Base-by-base conservation (phyloP, 331 rosid species). In the Phaseolus coccineus region DNA sequence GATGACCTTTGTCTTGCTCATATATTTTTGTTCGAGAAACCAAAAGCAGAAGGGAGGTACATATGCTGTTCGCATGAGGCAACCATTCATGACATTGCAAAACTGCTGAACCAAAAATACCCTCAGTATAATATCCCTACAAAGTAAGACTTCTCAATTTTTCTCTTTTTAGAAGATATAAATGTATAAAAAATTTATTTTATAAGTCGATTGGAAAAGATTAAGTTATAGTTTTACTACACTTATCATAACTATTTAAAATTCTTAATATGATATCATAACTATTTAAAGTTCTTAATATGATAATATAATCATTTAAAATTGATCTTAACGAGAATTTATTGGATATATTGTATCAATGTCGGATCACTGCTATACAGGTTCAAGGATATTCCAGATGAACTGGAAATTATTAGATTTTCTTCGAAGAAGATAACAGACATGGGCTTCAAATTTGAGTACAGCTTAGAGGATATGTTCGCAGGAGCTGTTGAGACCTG, bases 1-100 rank as follows among this genome's bases (percentile, higher is more conserved):
- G 97, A 91, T 70, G 98, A 93, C 51, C 93, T 93, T 47, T 89
- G 93, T 78, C 84, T 73, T n/a, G 87, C 85, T 66, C 97, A 93
- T 25, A 91, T 93, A 19, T 91, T 81, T 81, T 9, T 91, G 62
- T 93, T 73, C 2, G 87, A 93, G 87, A 42, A 90, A n/a, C 92
- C 94, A 33, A 82, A 90, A 75, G 86, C 92, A 0, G 74, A 90
- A 59, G 96, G 98, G 7, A 89, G 97, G 39, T 91, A 91, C 84
- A 79, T 91, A 15, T 90, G 93, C 24, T 87, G 84, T 16, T 74
- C 91, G 9, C 66, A 51, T 3, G 86, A 87, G 15, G 92, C 92
- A 42, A 93, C 88, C 68, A 93, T 93, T 72, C 86, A 90, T 42
- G 89, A 90, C 3, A 57, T 90, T 61, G 92, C 89, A 9, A 90